Percentiles rank a stretch among this genome's conserved stretches.
These are phyloP conservation scores for Seminavis robusta DNA, from an alignment of 108 stramenopile species.

Conservation along the genomic window DNA sequence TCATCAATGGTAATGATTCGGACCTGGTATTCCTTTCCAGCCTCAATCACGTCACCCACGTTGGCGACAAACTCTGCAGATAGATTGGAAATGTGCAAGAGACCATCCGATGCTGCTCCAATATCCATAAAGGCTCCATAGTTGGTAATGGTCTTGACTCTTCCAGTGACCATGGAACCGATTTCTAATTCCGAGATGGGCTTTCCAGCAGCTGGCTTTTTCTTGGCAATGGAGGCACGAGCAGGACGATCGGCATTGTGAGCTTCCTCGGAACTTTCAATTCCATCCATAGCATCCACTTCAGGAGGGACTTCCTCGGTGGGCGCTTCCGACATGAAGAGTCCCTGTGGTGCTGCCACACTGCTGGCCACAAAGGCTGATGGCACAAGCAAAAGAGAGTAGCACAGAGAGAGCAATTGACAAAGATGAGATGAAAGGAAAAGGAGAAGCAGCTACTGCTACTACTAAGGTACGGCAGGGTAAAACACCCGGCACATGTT, in stretches of 20 bases:
- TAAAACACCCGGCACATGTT: not conserved
- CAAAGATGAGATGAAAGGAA: not conserved
- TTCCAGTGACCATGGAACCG: slow-evolving; percentile 79
- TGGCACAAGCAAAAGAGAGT: not conserved
- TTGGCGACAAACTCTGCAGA: slow-evolving; percentile 81
- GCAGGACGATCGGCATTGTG: slow-evolving; percentile 85
- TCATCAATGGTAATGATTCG: slow-evolving; percentile 83
- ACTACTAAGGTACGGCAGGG: not conserved
- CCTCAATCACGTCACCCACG: slow-evolving; percentile 78
- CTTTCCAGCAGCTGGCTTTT: slow-evolving; percentile 60
- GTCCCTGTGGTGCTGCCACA: no score
- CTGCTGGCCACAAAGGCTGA: slow-evolving; percentile 4
- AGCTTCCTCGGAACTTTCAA: slow-evolving; percentile 67
- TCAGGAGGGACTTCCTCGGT: slow-evolving; percentile 62
- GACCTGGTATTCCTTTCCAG: slow-evolving; percentile 83
- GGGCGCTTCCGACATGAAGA: no score
- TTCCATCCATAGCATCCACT: slow-evolving; percentile 79
- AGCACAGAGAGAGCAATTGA: not conserved
- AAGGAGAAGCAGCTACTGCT: not conserved
- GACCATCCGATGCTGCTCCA: slow-evolving; percentile 87
- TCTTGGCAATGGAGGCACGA: slow-evolving; percentile 65
- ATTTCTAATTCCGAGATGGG: slow-evolving; percentile 74
- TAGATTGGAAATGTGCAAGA: slow-evolving; percentile 93
- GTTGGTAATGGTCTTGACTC: slow-evolving; percentile 77
- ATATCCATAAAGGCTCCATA: slow-evolving; percentile 96